Evolutionary conservation across 306 rosid species (phyloP), one percentile per base, ranked within the genome.

Genomic region (Arachis hypogaea): DNA sequence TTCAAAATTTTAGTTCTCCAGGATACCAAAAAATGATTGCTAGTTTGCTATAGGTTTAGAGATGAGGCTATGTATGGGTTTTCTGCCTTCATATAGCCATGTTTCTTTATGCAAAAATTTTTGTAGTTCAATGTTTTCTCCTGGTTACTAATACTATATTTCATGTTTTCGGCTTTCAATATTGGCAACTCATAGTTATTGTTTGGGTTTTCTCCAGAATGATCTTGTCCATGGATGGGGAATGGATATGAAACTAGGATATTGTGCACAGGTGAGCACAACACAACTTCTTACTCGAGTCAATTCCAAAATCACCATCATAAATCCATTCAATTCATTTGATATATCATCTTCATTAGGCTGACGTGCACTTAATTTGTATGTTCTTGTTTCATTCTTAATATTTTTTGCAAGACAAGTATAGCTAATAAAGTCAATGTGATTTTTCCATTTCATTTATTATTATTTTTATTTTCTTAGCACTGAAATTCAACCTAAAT

Each of bases 221-320:
- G 99, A 94, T 79, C 99, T 94, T 73, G 93, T 94, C 52, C 98
- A 92, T 66, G 99, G 97, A 79, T 94, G 99, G 99, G 99, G 99
- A 78, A 85, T 92, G 96, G 99, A 94, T 78, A 94, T 94, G 96
- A 94, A 92, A 79, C 92, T 94, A 63, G 99, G 99, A 44, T 94
- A 94, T 60, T 94, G 99, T 86, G 95, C 96, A 8, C 99, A 94
- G 98, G 99, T 92, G 75, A 82, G 82, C 72, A 29, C 49, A 61
- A 28, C 8, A 5, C 78, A 47, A 71, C 66, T 65, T 61, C 9
- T 55, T 10, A 3, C 50, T 42, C 14, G 6, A 41, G 30, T 59
- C 70, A 47, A n/a, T 59, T 78, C 42, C 18, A 18, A 43, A 72
- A 65, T 47, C 42, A 9, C 66, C 69, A 4, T 9, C 69, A 2